Evolutionary conservation across 2,329 filamentous ascomycete species (phyloP), one percentile per base, ranked within the genome.

Genomic region (Xylariaceae sp.): DNA sequence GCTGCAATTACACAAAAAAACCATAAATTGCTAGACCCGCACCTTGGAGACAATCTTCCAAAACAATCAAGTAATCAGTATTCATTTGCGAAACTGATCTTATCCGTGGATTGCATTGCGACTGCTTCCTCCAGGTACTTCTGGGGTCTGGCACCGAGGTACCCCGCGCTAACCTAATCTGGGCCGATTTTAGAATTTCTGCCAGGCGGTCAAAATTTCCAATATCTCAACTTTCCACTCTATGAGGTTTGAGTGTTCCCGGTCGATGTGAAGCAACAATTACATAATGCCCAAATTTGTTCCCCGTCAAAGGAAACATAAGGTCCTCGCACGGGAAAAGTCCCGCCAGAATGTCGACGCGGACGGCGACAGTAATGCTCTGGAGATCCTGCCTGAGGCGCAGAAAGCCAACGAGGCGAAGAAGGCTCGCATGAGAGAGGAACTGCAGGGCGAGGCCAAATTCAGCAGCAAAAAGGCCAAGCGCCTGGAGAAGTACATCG

Each of bases 401-500:
- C 62, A 72, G 46, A 69, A 68, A 48, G 72, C 50, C 13, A 71
- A 43, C 63, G 73, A 79, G 47, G 68, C 72, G 47, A 77, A 72
- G 60, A 83, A 68, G 62, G 79, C 68, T 12, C 67, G 63, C 42
- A 60, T 83, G 50, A 77, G 74, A 44, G 70, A 73, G 17, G 72
- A 81, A 48, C 57, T 83, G 42, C 67, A 64, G 41, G 61, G 69
- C 18, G 67, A 76, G 39, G 73, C 60, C 34, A 81, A 81, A 55
- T 69, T 82, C 59, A 81, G 71, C 55, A 70, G 77, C 45, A 82
- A 84, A 57, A 84, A 84, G 60, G 76, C 79, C 4, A 83, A 84
- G 65, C 72, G 81, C 2, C 59, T 84, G 30, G 80, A 83, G 48
- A 84, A 84, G 57, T 84, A 83, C 59, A 81, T 84, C 50, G 90